Conservation (phyloP, 2,329 filamentous ascomycete genomes). For the Blastomyces percursus region DNA sequence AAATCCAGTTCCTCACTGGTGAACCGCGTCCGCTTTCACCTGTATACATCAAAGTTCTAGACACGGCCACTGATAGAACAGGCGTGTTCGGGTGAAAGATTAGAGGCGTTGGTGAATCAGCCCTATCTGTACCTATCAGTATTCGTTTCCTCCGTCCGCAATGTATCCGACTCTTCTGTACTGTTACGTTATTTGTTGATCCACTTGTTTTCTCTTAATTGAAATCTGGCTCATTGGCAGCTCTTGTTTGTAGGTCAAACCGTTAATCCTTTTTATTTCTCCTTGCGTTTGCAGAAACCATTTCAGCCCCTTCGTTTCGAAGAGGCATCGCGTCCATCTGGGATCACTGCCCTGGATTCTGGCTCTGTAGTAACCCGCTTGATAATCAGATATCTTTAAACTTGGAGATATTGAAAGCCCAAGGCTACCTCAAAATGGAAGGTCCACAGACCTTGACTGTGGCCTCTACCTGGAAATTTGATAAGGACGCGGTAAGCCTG, state of each 20-base stretch:
- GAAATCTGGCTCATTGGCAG: not conserved
- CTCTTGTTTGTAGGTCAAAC: not conserved
- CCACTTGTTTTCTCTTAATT: not conserved
- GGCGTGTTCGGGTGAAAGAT: not conserved
- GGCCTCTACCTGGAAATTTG: constrained; percentile 26
- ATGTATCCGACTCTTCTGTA: not conserved
- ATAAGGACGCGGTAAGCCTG: constrained; percentile 22
- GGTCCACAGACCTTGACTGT: constrained; percentile 18
- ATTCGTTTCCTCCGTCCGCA: not conserved
- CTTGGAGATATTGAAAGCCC: not conserved
- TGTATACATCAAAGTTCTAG: not conserved
- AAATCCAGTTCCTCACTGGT: not conserved
- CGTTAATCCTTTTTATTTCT: not conserved
- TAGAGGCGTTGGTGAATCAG: not conserved
- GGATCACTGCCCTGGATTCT: not conserved
- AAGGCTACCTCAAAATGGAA: constrained; percentile 8
- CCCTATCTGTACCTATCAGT: not conserved
- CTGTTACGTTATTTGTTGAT: not conserved
- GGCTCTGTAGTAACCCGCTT: not conserved
- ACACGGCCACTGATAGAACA: not conserved
- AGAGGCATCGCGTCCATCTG: not conserved
- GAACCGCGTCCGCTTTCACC: not conserved
- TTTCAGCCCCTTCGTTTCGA: not conserved
- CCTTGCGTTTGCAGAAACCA: not conserved
- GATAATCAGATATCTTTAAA: not conserved